A percentile compares a stretch with the other conserved stretches of the same genome.
Conservation (phyloP, 108 stramenopile genomes). For the Seminavis robusta region DNA sequence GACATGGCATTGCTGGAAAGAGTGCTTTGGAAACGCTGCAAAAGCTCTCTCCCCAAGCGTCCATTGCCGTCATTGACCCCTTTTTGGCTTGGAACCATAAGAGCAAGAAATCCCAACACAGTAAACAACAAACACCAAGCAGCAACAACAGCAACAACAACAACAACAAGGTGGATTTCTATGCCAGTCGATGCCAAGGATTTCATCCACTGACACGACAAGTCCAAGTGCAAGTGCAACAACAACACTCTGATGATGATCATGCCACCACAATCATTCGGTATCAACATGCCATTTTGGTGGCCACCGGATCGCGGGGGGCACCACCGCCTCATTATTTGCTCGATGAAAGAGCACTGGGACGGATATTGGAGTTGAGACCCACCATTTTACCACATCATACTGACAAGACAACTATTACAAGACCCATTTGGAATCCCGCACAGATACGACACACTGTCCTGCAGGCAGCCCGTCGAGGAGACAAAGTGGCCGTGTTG, state of each 20-base stretch:
- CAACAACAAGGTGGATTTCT: conserved; percentile 12
- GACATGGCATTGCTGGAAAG: conserved; percentile 52
- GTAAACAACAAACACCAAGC: not conserved
- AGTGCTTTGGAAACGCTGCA: conserved; percentile 35
- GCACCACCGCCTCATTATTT: conserved; percentile 72
- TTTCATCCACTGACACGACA: conserved; percentile 36
- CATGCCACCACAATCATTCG: conserved; percentile 9
- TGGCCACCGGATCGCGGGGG: conserved; percentile 77
- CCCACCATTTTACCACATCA: conserved; percentile 39
- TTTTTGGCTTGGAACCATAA: too few species aligned
- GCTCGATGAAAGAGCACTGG: conserved; percentile 38
- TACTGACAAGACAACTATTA: conserved; percentile 6
- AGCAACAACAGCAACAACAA: not conserved
- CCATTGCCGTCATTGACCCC: conserved; percentile 53
- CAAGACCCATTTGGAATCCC: conserved; percentile 30
- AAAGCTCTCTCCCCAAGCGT: conserved; percentile 41
- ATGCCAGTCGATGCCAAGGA: conserved; percentile 17
- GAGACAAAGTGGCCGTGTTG: conserved; percentile 61
- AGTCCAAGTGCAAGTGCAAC: conserved; percentile 20
- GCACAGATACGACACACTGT: conserved; percentile 30
- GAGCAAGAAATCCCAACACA: not conserved
- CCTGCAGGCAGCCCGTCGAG: conserved; percentile 45
- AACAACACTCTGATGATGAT: not conserved
- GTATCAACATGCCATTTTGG: conserved; percentile 67
- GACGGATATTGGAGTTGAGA: conserved; percentile 64